Conservation (phyloP, 2,329 filamentous ascomycete species). For the Incumbomyces lentus region DNA sequence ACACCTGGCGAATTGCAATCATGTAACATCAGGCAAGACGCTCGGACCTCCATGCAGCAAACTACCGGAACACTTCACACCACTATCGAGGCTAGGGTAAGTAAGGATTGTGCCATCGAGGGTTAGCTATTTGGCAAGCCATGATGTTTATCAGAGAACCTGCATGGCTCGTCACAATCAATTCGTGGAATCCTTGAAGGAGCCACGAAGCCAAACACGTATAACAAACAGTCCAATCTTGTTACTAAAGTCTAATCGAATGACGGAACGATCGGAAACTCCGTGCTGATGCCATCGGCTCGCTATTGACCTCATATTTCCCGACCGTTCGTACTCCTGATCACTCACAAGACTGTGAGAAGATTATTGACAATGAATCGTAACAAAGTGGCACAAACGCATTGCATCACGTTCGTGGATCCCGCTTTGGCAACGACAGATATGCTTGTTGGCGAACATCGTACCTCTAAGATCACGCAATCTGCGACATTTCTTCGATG, state of each 20-base stretch:
- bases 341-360: not conserved
- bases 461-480: not conserved
- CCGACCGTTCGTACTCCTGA: not conserved
- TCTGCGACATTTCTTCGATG: not conserved
- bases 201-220: too few relatives aligned
- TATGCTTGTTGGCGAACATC: not conserved
- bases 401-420: not conserved
- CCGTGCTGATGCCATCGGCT: constrained; percentile 1
- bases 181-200: not conserved
- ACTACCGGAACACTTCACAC: not conserved
- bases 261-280: not conserved
- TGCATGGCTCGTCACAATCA: not conserved
- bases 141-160: too few relatives aligned
- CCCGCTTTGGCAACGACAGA: not conserved
- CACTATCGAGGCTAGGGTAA: not conserved
- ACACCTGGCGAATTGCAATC: not conserved
- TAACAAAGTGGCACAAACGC: not conserved
- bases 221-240: constrained; percentile 1
- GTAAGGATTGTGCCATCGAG: not conserved
- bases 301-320: too few relatives aligned
- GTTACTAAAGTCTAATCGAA: not conserved
- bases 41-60: not conserved
- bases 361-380: not conserved
- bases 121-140: not conserved
- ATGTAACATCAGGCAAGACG: not conserved